Evolutionary conservation across 2,329 filamentous ascomycete genomes (phyloP), one percentile per base, ranked within the genome.

Genomic region (Coniochaeta sp.): DNA sequence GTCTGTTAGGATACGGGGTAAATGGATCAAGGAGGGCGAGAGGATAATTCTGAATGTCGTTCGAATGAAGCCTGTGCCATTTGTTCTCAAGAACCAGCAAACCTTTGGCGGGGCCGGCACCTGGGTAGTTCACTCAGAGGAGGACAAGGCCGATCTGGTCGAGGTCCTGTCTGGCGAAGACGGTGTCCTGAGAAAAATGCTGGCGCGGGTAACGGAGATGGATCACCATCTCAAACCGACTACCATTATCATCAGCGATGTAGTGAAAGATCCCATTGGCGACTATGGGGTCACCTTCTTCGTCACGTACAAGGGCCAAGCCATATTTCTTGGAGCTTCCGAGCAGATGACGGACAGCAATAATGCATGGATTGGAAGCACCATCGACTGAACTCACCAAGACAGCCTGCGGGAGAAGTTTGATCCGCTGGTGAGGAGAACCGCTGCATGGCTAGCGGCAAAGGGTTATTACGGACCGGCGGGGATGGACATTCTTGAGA

Each of bases 71-170:
- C 60, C 62, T 0, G 57, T 73, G 0, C 73, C 72, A 0, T 75
- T 75, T n/a, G 72, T 74, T 1, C 60, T 75, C 32, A 74, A 75
- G 62, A 73, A 68, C 40, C 73, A 75, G 56, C 72, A 74, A 57
- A 72, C 70, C 0, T 73, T 73, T 60, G 72, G 71, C 3, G 72
- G 72, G 4, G 73, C 72, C 2, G 73, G 73, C 2, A 74, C 72
- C 0, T 75, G 70, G 59, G 65, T 75, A 0, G 63, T 74, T 8
- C 61, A 61, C 1, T 66, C 61, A 0, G 66, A 69, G 12, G 64
- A 65, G 3, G 65, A 73, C 24, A 68, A 72, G 6, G 47, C 61
- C 14, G 58, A 59, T 16, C 55, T 73, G 22, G 59, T 71, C 1
- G 54, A 58, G 2, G 62, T 69, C 19, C 62, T 73, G 1, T 54